These are phyloP conservation scores for Leptodontidium sp. DNA, from an alignment of 2,329 filamentous ascomycete species.

Conservation along the genomic window DNA sequence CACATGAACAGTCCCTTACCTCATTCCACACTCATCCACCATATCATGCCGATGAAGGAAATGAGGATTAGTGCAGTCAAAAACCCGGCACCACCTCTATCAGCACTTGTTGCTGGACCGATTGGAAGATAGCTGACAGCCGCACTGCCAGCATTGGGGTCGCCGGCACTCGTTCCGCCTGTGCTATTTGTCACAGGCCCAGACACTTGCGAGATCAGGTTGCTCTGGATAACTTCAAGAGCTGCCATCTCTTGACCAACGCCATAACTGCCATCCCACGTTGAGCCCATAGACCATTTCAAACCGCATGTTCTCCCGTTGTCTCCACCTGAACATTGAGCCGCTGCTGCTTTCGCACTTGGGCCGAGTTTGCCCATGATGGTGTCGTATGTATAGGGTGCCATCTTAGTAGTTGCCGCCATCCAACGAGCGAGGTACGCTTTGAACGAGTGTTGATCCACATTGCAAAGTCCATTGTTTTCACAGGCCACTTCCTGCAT, in stretches of 20 bases:
- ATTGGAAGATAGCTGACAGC: constrained; percentile 3
- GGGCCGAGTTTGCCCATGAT: constrained; percentile 61
- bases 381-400: constrained; percentile 59
- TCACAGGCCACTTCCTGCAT: constrained; percentile 75
- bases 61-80: constrained; percentile 64
- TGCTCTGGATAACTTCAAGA: constrained; percentile 60
- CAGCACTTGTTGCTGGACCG: constrained; percentile 55
- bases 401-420: constrained; percentile 63
- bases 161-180: constrained; percentile 64
- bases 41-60: constrained; percentile 61
- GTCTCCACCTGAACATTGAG: constrained; percentile 66
- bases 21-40: constrained; percentile 56
- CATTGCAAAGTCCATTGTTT: constrained; percentile 64
- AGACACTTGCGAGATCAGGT: constrained; percentile 58
- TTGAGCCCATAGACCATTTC: constrained; percentile 58
- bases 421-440: constrained; percentile 68
- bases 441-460: constrained; percentile 70
- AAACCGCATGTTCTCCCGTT: constrained; percentile 69
- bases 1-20: not conserved
- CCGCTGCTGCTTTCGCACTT: constrained; percentile 66
- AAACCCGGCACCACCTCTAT: constrained; percentile 74
- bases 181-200: constrained; percentile 57
- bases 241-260: constrained; percentile 64
- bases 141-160: constrained; percentile 42
- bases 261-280: constrained; percentile 61